phyloP scores from a whole-genome alignment of 768 basidiomycete genomes.

The Macrolepiota fuliginosa region DNA sequence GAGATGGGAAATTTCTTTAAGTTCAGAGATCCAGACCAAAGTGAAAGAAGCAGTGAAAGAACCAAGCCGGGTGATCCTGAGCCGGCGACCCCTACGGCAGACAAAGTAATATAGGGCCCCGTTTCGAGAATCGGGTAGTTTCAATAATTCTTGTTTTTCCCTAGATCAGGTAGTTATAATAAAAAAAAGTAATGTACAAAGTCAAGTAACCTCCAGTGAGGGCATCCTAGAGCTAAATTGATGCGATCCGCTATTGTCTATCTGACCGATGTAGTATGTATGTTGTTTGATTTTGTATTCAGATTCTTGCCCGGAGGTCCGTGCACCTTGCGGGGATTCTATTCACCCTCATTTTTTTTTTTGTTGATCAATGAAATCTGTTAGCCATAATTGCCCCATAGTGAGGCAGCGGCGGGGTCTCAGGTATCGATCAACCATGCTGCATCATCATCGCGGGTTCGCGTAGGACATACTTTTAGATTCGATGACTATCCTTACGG shows the following conservation, averaged over 20 bases:
- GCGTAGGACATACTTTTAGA: conserved; percentile 2
- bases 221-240: conserved; percentile 2
- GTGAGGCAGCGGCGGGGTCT: not conserved
- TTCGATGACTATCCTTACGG: conserved; percentile 12
- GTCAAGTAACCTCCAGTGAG: not conserved
- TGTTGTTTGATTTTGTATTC: not conserved
- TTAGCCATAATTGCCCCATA: not conserved
- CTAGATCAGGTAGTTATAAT: too few relatives aligned
- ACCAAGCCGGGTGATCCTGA: not conserved
- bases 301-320: conserved; percentile 1
- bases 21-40: not conserved
- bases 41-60: too few relatives aligned
- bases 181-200: not conserved
- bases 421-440: not conserved
- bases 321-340: not conserved
- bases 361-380: not conserved
- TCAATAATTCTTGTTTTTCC: too few relatives aligned
- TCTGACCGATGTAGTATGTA: conserved; percentile 5
- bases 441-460: conserved; percentile 2
- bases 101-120: too few relatives aligned
- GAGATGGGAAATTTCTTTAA: not conserved
- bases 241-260: conserved; percentile 12
- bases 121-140: too few relatives aligned
- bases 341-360: not conserved
- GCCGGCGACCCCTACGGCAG: too few relatives aligned